Percentiles rank a stretch among this genome's conserved stretches.
phyloP scores from a whole-genome alignment of 805 yeast species.

The Schizosaccharomyces osmophilus region DNA sequence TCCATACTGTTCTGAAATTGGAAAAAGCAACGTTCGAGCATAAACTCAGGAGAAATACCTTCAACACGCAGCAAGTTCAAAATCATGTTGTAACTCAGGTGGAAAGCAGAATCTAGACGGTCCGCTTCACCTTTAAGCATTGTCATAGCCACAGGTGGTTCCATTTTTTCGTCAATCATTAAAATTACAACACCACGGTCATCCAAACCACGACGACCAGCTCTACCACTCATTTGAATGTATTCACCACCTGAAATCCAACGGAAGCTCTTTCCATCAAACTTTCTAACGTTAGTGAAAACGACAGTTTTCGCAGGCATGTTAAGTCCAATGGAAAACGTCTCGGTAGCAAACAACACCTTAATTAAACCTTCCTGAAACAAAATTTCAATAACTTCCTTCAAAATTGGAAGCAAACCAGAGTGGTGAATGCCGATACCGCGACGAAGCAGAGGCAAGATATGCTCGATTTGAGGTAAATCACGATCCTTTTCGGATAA shows the following conservation, averaged over 20 bases:
- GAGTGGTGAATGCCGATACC: constrained; percentile 98
- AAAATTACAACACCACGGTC: constrained; percentile 96
- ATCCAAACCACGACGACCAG: constrained; percentile 98
- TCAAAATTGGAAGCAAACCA: constrained; percentile 75
- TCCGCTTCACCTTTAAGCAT: constrained; percentile 99
- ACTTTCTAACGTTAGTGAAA: constrained; percentile 86
- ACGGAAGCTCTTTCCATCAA: constrained; percentile 94
- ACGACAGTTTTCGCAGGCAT: constrained; percentile 99
- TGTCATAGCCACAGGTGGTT: constrained; percentile 95
- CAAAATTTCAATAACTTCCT: constrained; percentile 83
- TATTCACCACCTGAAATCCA: constrained; percentile 99
- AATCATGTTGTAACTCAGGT: constrained; percentile 90
- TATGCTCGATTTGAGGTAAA: constrained; percentile 80
- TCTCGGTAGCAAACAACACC: constrained; percentile 91
- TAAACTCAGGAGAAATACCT: constrained; percentile 92
- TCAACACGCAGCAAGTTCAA: constrained; percentile 88
- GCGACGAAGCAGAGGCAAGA: constrained; percentile 65
- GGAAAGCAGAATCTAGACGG: constrained; percentile 90
- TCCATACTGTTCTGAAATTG: constrained; percentile 86
- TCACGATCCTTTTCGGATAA: constrained; percentile 79
- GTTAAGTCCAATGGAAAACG: constrained; percentile 90
- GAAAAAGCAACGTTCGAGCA: constrained; percentile 80
- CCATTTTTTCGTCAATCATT: constrained; percentile 99
- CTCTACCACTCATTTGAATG: constrained; percentile 98
- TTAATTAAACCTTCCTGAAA: constrained; percentile 92